Conservation (phyloP, 2,329 filamentous ascomycete genomes). For the Penicillium crustosum region DNA sequence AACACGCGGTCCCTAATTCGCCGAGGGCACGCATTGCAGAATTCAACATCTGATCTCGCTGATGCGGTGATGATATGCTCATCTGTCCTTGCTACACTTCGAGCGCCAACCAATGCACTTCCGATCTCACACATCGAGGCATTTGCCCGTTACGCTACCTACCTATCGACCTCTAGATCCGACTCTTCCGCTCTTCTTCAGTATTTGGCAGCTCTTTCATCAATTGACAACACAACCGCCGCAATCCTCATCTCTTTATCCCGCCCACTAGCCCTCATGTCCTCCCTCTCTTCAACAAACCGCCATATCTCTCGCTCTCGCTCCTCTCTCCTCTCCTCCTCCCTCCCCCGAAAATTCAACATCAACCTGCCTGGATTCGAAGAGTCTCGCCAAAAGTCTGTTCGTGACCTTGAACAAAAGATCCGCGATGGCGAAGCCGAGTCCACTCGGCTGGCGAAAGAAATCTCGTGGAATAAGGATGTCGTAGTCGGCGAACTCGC, state of each 20-base stretch:
- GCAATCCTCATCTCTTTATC: slow-evolving; percentile 78
- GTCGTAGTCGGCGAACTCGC: slow-evolving; percentile 89
- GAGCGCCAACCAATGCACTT: slow-evolving; percentile 58
- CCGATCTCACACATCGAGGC: slow-evolving; percentile 67
- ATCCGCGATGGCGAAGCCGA: slow-evolving; percentile 69
- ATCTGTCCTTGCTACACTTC: slow-evolving; percentile 53
- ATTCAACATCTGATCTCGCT: slow-evolving; percentile 55
- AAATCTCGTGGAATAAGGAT: slow-evolving; percentile 88
- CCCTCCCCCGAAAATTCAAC: slow-evolving; percentile 48
- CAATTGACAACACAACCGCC: slow-evolving; percentile 78
- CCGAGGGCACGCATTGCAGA: slow-evolving; percentile 70
- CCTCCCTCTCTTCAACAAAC: slow-evolving; percentile 70
- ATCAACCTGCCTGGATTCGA: slow-evolving; percentile 61
- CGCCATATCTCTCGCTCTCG: slow-evolving; percentile 76
- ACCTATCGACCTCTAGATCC: slow-evolving; percentile 58
- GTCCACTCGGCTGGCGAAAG: slow-evolving; percentile 70
- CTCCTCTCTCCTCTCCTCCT: slow-evolving; percentile 67
- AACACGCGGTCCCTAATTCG: slow-evolving; percentile 80
- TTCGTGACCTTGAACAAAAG: slow-evolving; percentile 81
- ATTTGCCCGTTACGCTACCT: slow-evolving; percentile 68
- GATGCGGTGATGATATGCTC: slow-evolving; percentile 45
- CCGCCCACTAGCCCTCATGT: slow-evolving; percentile 75
- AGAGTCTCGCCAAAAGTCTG: slow-evolving; percentile 77
- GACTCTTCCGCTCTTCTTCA: slow-evolving; percentile 71
- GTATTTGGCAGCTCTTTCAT: slow-evolving; percentile 74